These are phyloP conservation scores for Hymenoscyphus fraxineus DNA, from an alignment of 2,329 filamentous ascomycete genomes.

Conservation along the genomic window DNA sequence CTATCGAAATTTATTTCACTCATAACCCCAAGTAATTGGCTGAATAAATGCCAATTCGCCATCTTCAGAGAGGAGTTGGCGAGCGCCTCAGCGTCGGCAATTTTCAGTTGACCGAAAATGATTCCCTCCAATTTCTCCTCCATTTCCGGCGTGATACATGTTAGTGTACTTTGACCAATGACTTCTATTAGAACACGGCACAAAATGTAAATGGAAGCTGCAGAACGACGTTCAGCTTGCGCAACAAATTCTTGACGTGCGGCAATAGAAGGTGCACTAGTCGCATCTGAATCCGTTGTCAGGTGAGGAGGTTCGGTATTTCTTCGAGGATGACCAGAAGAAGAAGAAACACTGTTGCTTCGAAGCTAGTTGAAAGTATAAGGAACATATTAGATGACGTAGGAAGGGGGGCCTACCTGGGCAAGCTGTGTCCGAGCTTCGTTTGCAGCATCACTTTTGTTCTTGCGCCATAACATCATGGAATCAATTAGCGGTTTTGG, in stretches of 20 bases:
- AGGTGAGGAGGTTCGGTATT: slow-evolving; percentile 64
- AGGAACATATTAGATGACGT: slow-evolving; percentile 1
- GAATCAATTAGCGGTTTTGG: slow-evolving; percentile 94
- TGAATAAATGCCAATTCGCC: slow-evolving; percentile 94
- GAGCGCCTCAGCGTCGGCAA: slow-evolving; percentile 78
- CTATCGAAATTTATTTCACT: slow-evolving; percentile 86
- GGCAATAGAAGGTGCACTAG: slow-evolving; percentile 35
- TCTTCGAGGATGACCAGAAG: slow-evolving; percentile 47
- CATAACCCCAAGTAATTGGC: slow-evolving; percentile 91
- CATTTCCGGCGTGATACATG: slow-evolving; percentile 83
- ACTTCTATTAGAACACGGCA: slow-evolving; percentile 93
- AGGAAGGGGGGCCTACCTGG: slow-evolving; percentile 36
- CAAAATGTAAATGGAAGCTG: slow-evolving; percentile 91
- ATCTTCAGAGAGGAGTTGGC: slow-evolving; percentile 75
- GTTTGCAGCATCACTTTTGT: slow-evolving; percentile 84
- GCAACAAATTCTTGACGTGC: slow-evolving; percentile 66
- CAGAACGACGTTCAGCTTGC: slow-evolving; percentile 82
- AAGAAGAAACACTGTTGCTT: slow-evolving; percentile 18
- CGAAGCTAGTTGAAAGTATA: slow-evolving; percentile 21
- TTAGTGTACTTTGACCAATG: slow-evolving; percentile 81
- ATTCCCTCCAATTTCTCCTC: slow-evolving; percentile 92
- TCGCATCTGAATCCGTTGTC: slow-evolving; percentile 22
- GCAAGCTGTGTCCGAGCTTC: slow-evolving; percentile 59
- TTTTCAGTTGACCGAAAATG: slow-evolving; percentile 92
- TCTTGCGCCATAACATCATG: slow-evolving; percentile 97